These are phyloP conservation scores for Aspergillus indologenus DNA, from an alignment of 495 filamentous ascomycete species.

Conservation along the genomic window DNA sequence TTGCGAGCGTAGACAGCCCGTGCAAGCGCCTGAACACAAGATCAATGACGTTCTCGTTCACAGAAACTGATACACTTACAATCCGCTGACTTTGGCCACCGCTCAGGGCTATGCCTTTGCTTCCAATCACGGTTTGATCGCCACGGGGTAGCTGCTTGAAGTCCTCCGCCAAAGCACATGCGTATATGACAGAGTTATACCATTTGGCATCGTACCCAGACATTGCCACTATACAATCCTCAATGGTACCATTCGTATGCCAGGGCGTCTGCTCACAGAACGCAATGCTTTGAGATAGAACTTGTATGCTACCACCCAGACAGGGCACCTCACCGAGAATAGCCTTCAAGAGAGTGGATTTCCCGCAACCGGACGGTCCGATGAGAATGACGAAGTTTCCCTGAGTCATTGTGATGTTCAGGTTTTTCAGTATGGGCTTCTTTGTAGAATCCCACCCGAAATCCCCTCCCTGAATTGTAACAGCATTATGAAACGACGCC, in stretches of 20 bases:
- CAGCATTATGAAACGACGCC: constrained; percentile 19
- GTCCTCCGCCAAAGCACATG: constrained; percentile 59
- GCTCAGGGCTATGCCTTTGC: constrained; percentile 60
- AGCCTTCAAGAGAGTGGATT: constrained; percentile 55
- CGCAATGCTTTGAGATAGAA: constrained; percentile 40
- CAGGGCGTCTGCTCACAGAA: constrained; percentile 54
- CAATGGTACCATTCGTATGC: constrained; percentile 57
- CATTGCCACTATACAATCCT: constrained; percentile 55
- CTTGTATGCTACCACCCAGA: constrained; percentile 37
- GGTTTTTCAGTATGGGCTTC: constrained; percentile 38
- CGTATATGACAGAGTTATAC: constrained; percentile 62
- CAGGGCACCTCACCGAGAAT: constrained; percentile 55
- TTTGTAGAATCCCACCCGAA: constrained; percentile 53
- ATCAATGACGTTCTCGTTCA: background rate
- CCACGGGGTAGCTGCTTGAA: constrained; percentile 52
- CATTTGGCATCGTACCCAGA: constrained; percentile 52
- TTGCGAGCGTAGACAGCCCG: constrained; percentile 56
- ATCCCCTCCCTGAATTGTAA: constrained; percentile 43
- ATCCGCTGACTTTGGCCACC: constrained; percentile 68
- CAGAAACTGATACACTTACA: constrained; percentile 21
- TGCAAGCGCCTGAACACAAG: constrained; percentile 44
- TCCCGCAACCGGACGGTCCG: constrained; percentile 61
- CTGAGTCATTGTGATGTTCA: constrained; percentile 39
- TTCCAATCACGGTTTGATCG: constrained; percentile 60
- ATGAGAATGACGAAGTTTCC: constrained; percentile 50